These are phyloP conservation scores for Ophidiomyces ophidiicola DNA, from an alignment of 2,329 filamentous ascomycete species.

Conservation along the genomic window DNA sequence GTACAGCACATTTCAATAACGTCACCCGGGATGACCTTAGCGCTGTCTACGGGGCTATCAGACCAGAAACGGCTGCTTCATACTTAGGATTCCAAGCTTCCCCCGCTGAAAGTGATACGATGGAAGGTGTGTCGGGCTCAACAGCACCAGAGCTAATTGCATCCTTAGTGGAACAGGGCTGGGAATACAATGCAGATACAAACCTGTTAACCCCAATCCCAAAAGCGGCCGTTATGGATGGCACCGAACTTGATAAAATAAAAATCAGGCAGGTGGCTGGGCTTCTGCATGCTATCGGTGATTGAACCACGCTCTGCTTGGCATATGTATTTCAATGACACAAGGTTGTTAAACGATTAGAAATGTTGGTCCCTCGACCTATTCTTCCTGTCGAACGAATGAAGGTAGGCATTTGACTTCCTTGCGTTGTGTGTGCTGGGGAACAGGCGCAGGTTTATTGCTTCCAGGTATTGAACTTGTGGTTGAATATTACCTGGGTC, in stretches of 20 bases:
- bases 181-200: constrained; percentile 28
- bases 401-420: no score
- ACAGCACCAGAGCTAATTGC: constrained; percentile 22
- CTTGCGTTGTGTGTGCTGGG: no score
- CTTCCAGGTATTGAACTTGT: no score
- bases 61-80: constrained; percentile 25
- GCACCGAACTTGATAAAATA: constrained; percentile 15
- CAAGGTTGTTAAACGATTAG: no score
- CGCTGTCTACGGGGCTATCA: constrained; percentile 30
- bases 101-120: constrained; percentile 12
- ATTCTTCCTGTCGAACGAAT: no score
- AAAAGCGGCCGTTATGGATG: neutral
- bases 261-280: constrained; percentile 26
- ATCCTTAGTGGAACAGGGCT: constrained; percentile 27
- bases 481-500: no score
- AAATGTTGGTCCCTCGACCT: no score
- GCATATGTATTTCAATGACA: neutral
- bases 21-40: constrained; percentile 30
- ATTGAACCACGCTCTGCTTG: constrained; percentile 14
- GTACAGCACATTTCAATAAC: constrained; percentile 28
- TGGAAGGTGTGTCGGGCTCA: constrained; percentile 17
- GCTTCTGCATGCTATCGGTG: constrained; percentile 23
- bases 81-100: constrained; percentile 28
- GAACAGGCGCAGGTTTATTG: no score
- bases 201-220: constrained; percentile 23